These are phyloP conservation scores for Sisymbrium altissimum DNA, from an alignment of 345 rosid species.

Conservation along the genomic window DNA sequence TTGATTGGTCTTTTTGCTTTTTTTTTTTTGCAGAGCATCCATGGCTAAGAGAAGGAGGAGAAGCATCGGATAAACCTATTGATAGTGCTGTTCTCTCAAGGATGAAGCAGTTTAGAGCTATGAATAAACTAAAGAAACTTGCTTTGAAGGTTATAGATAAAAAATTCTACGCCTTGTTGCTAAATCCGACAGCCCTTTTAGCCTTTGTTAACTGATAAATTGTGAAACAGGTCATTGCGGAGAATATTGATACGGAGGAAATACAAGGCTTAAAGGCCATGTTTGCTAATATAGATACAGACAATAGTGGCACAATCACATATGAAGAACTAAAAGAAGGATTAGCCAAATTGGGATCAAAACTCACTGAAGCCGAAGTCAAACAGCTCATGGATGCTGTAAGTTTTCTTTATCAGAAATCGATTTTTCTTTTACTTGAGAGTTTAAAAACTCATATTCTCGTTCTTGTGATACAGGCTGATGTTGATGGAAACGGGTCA, in stretches of 20 bases:
- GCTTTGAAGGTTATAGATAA: constrained; percentile 60
- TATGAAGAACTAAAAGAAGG: constrained; percentile 76
- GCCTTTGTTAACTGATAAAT: background rate
- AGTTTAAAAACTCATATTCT: background rate
- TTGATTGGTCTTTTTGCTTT: background rate
- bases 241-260: constrained; percentile 73
- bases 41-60: constrained; percentile 68
- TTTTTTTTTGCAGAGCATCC: constrained; percentile 49
- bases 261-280: constrained; percentile 69
- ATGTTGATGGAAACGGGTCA: constrained; percentile 82
- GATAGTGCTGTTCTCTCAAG: constrained; percentile 87
- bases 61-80: constrained; percentile 79
- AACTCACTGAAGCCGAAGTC: constrained; percentile 73
- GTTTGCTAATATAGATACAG: constrained; percentile 82
- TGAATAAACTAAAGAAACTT: constrained; percentile 92
- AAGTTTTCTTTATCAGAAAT: constrained; percentile 18
- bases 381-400: constrained; percentile 93
- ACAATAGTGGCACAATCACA: constrained; percentile 80
- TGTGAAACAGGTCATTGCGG: constrained; percentile 64
- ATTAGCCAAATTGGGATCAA: constrained; percentile 74
- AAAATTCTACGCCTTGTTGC: background rate
- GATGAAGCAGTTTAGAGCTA: constrained; percentile 90
- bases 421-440: background rate
- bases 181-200: background rate
- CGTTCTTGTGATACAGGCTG: constrained; percentile 53